These are phyloP conservation scores for Candida nanaspora DNA, from an alignment of 805 yeast genomes.

Conservation along the genomic window DNA sequence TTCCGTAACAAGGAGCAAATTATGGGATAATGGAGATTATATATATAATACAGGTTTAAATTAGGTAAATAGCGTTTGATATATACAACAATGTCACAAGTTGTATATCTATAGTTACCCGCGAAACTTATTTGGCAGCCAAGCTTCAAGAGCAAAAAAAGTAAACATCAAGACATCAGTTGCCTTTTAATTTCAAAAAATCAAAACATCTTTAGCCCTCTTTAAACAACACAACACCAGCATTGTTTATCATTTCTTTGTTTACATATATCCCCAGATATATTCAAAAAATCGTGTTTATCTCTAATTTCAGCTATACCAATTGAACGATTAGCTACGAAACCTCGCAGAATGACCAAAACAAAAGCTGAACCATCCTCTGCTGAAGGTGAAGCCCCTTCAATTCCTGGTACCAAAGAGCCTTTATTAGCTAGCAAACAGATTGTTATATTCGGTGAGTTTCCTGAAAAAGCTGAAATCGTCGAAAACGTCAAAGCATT, in stretches of 20 bases:
- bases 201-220: slow-evolving; percentile 1
- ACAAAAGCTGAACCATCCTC: no score
- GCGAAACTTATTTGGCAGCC: no score
- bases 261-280: no score
- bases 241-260: neutral
- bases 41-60: no score
- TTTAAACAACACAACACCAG: slow-evolving; percentile 1
- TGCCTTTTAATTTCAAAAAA: no score
- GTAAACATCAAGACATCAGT: neutral
- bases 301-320: no score
- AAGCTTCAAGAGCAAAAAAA: neutral
- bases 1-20: neutral
- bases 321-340: no score
- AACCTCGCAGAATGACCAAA: no score
- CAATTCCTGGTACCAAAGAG: neutral
- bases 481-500: slow-evolving; percentile 11
- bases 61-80: no score
- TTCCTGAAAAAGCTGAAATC: slow-evolving; percentile 10
- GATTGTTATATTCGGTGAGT: slow-evolving; percentile 12
- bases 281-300: no score
- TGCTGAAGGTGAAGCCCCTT: no score
- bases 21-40: no score
- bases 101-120: neutral
- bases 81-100: neutral
- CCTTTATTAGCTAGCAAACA: slow-evolving; percentile 8